A percentile compares a stretch with the other conserved stretches of the same genome.
Evolutionary conservation across 805 yeast species (phyloP).

Genomic region (Kuraishia hungarica): DNA sequence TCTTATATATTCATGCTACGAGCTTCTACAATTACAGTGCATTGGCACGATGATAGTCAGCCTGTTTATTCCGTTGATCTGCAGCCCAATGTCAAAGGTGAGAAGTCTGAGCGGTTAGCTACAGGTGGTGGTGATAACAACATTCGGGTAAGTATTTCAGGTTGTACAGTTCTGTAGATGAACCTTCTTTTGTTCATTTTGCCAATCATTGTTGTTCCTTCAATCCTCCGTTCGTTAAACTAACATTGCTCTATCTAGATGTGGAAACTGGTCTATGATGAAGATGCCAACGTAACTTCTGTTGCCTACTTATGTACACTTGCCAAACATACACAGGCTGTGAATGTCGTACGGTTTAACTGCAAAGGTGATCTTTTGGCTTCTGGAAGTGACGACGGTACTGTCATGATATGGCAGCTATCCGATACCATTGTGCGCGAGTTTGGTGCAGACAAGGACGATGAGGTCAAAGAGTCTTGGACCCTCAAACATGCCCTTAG

Average conservation of each 20-base stretch:
- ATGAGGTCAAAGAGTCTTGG: slow-evolving; percentile 71
- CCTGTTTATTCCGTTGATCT: slow-evolving; percentile 66
- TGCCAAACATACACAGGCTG: slow-evolving; percentile 88
- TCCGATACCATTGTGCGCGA: slow-evolving; percentile 47
- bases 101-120: slow-evolving; percentile 42
- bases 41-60: slow-evolving; percentile 69
- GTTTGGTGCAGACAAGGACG: slow-evolving; percentile 47
- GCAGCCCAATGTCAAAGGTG: slow-evolving; percentile 33
- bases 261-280: slow-evolving; percentile 20
- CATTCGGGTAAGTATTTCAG: slow-evolving; percentile 55
- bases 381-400: slow-evolving; percentile 94
- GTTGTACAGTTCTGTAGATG: too few species aligned
- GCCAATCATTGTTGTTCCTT: too few species aligned
- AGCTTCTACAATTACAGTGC: slow-evolving; percentile 40
- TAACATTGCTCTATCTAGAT: slow-evolving; percentile 8
- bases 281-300: slow-evolving; percentile 18
- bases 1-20: background rate
- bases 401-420: slow-evolving; percentile 70
- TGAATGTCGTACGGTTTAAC: slow-evolving; percentile 80
- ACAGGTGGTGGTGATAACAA: slow-evolving; percentile 96
- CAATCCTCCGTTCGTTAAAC: background rate
- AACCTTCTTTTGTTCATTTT: background rate
- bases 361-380: slow-evolving; percentile 67
- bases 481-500: slow-evolving; percentile 48
- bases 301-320: slow-evolving; percentile 77